Conservation (phyloP, 2,329 filamentous ascomycete genomes). For the Clonostachys sp. region DNA sequence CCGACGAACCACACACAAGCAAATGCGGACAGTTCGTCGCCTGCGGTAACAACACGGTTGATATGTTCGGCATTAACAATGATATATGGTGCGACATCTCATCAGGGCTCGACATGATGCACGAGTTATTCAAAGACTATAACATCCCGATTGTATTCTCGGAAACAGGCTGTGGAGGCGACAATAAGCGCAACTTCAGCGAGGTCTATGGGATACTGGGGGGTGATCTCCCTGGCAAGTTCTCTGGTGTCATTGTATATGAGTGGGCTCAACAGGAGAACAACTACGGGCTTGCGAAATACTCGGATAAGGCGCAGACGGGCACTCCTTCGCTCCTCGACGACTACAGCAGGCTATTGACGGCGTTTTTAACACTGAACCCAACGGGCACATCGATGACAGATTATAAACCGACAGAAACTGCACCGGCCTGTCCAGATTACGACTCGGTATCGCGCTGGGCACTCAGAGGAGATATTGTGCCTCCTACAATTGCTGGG, state of each 20-base stretch:
- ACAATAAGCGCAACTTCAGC: background rate
- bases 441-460: background rate
- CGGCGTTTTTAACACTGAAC: background rate
- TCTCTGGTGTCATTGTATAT: conserved; percentile 1
- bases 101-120: background rate
- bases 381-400: background rate
- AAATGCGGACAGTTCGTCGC: background rate
- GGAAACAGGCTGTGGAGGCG: background rate
- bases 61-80: background rate
- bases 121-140: background rate
- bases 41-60: conserved; percentile 1
- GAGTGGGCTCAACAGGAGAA: background rate
- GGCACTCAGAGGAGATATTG: no score
- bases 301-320: background rate
- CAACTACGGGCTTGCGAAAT: background rate
- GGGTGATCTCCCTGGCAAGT: background rate
- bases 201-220: conserved; percentile 2
- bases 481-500: no score
- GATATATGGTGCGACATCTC: background rate
- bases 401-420: background rate
- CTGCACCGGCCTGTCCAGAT: background rate
- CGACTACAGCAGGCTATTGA: background rate
- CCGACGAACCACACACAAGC: background rate
- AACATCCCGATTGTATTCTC: conserved; percentile 1
- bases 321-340: background rate